These are phyloP conservation scores for Nannizzia gypsea DNA, from an alignment of 2,329 filamentous ascomycete genomes.

Conservation along the genomic window DNA sequence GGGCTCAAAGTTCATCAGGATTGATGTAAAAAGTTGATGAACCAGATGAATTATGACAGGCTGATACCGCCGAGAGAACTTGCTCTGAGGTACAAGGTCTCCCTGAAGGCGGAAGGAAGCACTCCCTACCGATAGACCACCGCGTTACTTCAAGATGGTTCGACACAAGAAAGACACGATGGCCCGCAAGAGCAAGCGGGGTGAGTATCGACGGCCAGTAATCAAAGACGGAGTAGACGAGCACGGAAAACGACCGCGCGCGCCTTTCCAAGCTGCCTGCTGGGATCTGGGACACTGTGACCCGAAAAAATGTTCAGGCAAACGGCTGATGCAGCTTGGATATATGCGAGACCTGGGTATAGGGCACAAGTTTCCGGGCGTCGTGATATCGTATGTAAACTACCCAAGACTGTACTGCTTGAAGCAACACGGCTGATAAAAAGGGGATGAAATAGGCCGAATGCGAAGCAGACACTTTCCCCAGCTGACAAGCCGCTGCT, in stretches of 20 bases:
- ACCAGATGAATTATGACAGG: too few relatives aligned
- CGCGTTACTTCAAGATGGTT: conserved; percentile 51
- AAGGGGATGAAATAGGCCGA: conserved; percentile 43
- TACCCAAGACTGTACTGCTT: not conserved
- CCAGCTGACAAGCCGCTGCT: conserved; percentile 71
- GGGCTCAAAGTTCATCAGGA: too few relatives aligned
- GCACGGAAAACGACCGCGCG: conserved; percentile 26
- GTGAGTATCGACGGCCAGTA: conserved; percentile 42
- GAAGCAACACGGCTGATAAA: conserved; percentile 3
- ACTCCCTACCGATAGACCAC: too few relatives aligned
- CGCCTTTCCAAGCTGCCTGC: conserved; percentile 77
- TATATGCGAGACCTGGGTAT: conserved; percentile 87
- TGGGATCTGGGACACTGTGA: conserved; percentile 99
- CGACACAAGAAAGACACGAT: conserved; percentile 89
- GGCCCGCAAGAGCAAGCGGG: conserved; percentile 60
- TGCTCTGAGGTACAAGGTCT: not conserved
- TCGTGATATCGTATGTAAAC: conserved; percentile 64
- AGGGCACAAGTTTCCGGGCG: conserved; percentile 80
- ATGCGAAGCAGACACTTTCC: conserved; percentile 74
- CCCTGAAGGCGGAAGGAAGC: too few relatives aligned
- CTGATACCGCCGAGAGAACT: not conserved
- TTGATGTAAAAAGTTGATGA: too few relatives aligned
- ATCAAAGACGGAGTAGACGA: conserved; percentile 29
- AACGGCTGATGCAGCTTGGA: conserved; percentile 81
- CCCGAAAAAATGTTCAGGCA: conserved; percentile 90